Evolutionary conservation across 257 asterid species (phyloP).

Genomic region (Penstemon barbatus): DNA sequence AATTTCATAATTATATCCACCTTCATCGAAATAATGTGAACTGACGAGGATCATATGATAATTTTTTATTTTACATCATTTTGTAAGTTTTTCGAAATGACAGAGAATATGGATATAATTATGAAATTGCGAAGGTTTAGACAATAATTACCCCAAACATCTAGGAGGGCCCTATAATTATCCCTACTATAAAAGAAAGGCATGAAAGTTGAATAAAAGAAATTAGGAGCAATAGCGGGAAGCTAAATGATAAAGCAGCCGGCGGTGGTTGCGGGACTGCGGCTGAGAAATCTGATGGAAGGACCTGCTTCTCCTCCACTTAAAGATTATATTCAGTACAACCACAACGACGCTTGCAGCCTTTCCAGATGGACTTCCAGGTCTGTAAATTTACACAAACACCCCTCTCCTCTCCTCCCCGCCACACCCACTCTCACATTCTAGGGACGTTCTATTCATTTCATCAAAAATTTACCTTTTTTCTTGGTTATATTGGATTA

Average conservation of each 20-base stretch:
- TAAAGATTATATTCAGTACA: constrained; percentile 53
- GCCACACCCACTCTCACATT: no score
- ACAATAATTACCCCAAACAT: no score
- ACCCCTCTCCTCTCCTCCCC: not conserved
- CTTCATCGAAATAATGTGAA: no score
- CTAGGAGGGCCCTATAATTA: no score
- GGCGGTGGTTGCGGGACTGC: constrained; percentile 31
- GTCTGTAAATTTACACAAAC: constrained; percentile 32
- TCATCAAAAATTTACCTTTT: not conserved
- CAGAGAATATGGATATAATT: no score
- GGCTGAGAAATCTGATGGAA: constrained; percentile 55
- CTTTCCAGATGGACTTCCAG: constrained; percentile 66
- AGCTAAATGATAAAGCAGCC: constrained; percentile 38
- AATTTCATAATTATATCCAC: no score
- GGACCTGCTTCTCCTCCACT: constrained; percentile 28
- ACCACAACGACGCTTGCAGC: constrained; percentile 68
- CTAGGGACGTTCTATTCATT: not conserved
- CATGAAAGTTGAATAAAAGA: not conserved
- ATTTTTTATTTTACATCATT: no score
- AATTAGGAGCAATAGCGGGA: constrained; percentile 17
- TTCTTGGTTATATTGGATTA: not conserved
- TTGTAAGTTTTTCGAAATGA: no score
- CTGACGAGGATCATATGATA: no score
- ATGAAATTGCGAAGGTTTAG: no score
- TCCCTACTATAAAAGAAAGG: not conserved